Base-by-base conservation (phyloP, 2,329 filamentous ascomycete species). In the Cladophialophora chaetospira region DNA sequence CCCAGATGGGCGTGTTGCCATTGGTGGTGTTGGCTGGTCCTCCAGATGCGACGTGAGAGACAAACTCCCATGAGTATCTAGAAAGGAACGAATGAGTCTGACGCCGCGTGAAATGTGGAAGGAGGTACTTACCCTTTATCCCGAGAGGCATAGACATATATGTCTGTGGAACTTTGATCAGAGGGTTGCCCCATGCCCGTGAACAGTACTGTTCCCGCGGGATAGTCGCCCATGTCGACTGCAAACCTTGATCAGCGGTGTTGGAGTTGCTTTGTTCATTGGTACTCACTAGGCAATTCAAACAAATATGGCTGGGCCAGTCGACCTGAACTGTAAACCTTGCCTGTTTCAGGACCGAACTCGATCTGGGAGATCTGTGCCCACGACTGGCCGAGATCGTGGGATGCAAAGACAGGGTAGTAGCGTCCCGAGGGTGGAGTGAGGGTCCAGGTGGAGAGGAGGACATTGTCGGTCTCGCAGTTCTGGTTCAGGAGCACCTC, bases 1-100 rank as follows among this genome's bases (percentile, higher is more conserved):
- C 86, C 86, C 86, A 89, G 29, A 89, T 82, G 0, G 85, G 82
- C 0, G 82, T 84, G 11, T 82, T 69, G 1, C 82, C 84, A 64
- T 88, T 86, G 66, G 81, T 80, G 5, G 84, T 80, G 0, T 74
- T 67, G 5, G 84, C 83, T 26, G 76, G 76, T 9, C 82, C 82
- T 38, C 85, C 86, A 2, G 73, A 71, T 0, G 84, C 85, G 36
- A 88, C 79, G 61, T 82, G 79, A 50, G 80, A 84, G 49, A 87
- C 80, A 62, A 87, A 88, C 21, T 79, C 72, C 86, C 85, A 88
- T 1, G 81, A 29, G 15, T 48, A 48, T 48, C 45, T 48, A 19
- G 26, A 19, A 9, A 33, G 8, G 31, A 33, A 33, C 29, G 8
- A 33, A 13, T 33, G 21, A 26, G 26, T 28, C 21, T 11, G 42